Base-by-base conservation (phyloP, 2,329 filamentous ascomycete species). In the Bisporella sp. region DNA sequence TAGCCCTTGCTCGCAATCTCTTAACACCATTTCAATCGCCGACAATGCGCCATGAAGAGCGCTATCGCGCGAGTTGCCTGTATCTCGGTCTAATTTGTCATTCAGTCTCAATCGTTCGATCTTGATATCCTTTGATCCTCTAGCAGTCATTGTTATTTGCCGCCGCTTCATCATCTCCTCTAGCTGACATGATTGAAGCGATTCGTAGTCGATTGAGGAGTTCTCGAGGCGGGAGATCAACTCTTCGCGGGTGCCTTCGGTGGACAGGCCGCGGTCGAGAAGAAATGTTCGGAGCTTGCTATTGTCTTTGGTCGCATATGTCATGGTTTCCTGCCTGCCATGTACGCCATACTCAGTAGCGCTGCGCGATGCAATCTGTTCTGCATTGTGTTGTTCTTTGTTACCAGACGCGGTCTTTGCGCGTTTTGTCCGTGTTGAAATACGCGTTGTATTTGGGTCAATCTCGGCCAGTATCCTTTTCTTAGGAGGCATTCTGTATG, bases 281-380 rank as follows among this genome's bases (percentile, higher is more conserved):
- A 59, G 49, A 30, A 60, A 43, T 11, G 30, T 29, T 7, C 43
- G 45, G 4, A 59, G 46, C 31, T 56, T 60, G 47, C 55, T 54
- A 42, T 58, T 57, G 32, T 60, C 57, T 31, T 58, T 58, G 8
- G 33, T 44, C 1, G n/a, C 43, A 31, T 58, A 58, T 13, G 51
- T 28, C 11, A 56, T 45, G 42, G 35, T 39, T 21, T 21, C 21
- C 21, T 3, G 21, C 21, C 21, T 21, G 21, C 3, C 21, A 21
- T 21, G 21, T 21, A 3, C 21, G 21, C 21, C 21, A 21, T 21
- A 21, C 21, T 21, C 21, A 21, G 21, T 21, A 21, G 21, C 21
- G 21, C 21, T 21, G 21, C 21, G 21, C 21, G 21, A 21, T 21
- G 21, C 21, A 21, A 21, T 21, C 21, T 21, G 21, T 21, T 21